Percentiles rank a stretch among this genome's conserved stretches.
Evolutionary conservation across 176 grass and related monocot species (phyloP).

Genomic region (Themeda triandra): DNA sequence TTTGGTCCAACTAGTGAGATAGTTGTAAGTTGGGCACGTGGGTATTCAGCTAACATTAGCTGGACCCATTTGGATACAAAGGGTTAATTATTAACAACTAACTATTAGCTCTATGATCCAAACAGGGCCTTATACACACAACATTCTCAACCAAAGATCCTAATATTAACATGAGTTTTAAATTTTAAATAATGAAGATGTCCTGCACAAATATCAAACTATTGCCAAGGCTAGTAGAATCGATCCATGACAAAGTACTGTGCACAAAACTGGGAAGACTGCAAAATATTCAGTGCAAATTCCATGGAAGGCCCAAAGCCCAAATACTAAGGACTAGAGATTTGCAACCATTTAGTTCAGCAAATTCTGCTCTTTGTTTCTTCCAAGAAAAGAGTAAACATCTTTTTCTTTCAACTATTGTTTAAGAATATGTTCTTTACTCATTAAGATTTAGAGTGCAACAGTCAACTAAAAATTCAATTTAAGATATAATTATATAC

Average conservation of each 20-base stretch:
- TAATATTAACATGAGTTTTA: constrained; percentile 15
- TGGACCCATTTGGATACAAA: background rate
- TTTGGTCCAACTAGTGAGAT: background rate
- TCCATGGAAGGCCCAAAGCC: background rate
- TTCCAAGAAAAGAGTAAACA: constrained; percentile 13
- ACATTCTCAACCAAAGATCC: background rate
- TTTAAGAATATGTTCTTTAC: background rate
- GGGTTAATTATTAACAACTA: too few relatives aligned
- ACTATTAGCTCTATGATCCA: too few relatives aligned
- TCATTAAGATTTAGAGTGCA: constrained; percentile 12
- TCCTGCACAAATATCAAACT: constrained; percentile 9
- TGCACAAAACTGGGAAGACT: background rate
- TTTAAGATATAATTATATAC: constrained; percentile 2
- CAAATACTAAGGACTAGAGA: constrained; percentile 19
- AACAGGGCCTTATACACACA: too few relatives aligned
- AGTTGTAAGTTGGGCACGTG: background rate
- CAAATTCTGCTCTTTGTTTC: constrained; percentile 6
- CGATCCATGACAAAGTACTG: background rate
- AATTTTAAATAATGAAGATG: too few relatives aligned
- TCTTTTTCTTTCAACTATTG: background rate
- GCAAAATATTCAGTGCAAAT: background rate
- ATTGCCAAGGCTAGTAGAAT: background rate
- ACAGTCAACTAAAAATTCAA: constrained; percentile 8
- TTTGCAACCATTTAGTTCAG: background rate
- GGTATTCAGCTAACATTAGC: background rate